Base-by-base conservation (phyloP, 1,284 basidiomycete species). In the Cutaneotrichosporon cavernicola region DNA sequence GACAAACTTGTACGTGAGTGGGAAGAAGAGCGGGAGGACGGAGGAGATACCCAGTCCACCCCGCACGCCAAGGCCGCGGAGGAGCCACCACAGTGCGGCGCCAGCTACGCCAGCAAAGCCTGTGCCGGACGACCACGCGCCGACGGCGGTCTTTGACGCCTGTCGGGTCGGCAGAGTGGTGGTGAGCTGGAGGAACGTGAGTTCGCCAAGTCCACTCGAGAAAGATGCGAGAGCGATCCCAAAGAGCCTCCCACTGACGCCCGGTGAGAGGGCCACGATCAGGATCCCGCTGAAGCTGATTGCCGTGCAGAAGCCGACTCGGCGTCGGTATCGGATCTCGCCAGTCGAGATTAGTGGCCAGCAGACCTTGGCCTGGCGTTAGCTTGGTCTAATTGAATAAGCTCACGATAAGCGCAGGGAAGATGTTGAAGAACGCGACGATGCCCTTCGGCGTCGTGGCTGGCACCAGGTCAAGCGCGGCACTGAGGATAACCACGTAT, bases 401-500 rank as follows among this genome's bases (percentile, higher is more conserved):
- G 22, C 62, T 53, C 62, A 63, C 67, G 4, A 88, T 75, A 2
- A 93, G 81, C 0, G 89, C 86, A 0, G 91, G 91, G 30, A 89
- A 86, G 64, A 95, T 93, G 75, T 96, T 94, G 81, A 90, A 92
- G 77, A 96, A 93, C 0, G 90, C 88, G 57, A 97, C 92, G 62
- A 97, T 87, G n/a, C 94, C 95, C 74, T 83, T 83, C 0, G 93
- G 93, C 0, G 91, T 93, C 5, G 89, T 86, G 0, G 90, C 86
- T 5, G 95, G 92, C 0, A 98, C 92, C 5, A 99, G 85, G 78
- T 99, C 96, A 16, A 97, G 84, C 0, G 96, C 96, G 5, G 96
- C 96, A 1, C 92, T 96, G 30, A 98, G 86, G 68, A 98, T 97
- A 70, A 99, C 91, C 40, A 98, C 95, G 79, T 98, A 97, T 64